phyloP scores from a whole-genome alignment of 148 eudicot species.

The Rhododendron vialii region DNA sequence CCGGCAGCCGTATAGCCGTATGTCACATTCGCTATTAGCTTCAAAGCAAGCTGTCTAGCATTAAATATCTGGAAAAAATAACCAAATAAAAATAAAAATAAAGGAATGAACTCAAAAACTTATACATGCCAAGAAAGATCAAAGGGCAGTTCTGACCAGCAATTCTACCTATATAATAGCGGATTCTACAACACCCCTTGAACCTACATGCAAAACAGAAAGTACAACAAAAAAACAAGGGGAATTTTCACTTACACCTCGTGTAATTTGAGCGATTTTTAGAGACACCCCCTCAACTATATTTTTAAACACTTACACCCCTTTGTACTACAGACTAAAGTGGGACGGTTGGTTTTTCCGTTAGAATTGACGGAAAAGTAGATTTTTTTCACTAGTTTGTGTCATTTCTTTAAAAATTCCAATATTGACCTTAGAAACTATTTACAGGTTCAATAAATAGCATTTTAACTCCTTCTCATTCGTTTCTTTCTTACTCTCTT shows the following conservation, averaged over 20 bases:
- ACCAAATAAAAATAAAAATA: not conserved
- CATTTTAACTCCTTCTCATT: too few species aligned
- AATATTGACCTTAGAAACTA: not conserved
- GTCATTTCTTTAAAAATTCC: not conserved
- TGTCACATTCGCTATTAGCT: constrained; percentile 92
- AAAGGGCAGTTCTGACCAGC: not conserved
- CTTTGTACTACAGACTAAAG: too few species aligned
- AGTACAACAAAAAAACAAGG: too few species aligned
- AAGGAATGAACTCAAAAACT: not conserved
- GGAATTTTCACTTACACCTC: too few species aligned
- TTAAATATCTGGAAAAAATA: constrained; percentile 50
- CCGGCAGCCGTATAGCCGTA: constrained; percentile 99
- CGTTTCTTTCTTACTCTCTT: not conserved
- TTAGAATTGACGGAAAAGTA: not conserved
- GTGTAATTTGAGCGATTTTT: too few species aligned
- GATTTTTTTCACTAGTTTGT: not conserved
- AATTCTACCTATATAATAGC: not conserved
- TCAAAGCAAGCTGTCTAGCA: constrained; percentile 96
- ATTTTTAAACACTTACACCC: not conserved
- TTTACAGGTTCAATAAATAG: too few species aligned
- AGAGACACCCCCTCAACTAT: not conserved
- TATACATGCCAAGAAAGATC: not conserved
- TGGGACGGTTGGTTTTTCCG: too few species aligned
- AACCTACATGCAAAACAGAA: not conserved
- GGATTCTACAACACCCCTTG: not conserved